phyloP scores from a whole-genome alignment of 441 rosid genomes.

The Mallotus repandus region DNA sequence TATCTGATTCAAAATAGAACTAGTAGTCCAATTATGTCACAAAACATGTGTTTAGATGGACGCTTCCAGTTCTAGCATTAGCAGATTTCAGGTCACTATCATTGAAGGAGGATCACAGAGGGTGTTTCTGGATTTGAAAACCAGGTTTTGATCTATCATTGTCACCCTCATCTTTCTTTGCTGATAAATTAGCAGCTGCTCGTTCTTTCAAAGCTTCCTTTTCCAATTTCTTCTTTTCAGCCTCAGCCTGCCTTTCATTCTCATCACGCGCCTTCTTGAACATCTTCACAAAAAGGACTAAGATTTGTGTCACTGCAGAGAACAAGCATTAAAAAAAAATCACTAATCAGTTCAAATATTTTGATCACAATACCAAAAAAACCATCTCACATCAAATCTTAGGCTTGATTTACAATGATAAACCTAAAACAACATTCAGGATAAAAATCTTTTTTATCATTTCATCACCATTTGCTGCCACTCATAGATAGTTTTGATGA shows the following conservation, averaged over 20 bases:
- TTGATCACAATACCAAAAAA: background rate
- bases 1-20: no score
- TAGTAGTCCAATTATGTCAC: background rate
- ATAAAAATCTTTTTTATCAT: background rate
- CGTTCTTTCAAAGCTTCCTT: conserved; percentile 81
- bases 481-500: no score
- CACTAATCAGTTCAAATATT: background rate
- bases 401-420: background rate
- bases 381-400: background rate
- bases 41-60: background rate
- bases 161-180: conserved; percentile 48
- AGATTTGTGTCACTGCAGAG: conserved; percentile 81
- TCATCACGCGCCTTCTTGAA: conserved; percentile 86
- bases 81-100: background rate
- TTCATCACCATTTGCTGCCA: background rate
- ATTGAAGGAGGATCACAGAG: conserved; percentile 12
- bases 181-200: conserved; percentile 40
- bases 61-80: background rate
- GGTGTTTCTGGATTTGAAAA: conserved; percentile 41
- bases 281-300: conserved; percentile 73
- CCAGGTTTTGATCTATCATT: conserved; percentile 32
- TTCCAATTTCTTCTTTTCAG: conserved; percentile 85
- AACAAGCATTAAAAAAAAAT: conserved; percentile 19
- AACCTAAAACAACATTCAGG: background rate
- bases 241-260: conserved; percentile 80